Base-by-base conservation (phyloP, 2,329 filamentous ascomycete species). In the Alternaria consortialis region DNA sequence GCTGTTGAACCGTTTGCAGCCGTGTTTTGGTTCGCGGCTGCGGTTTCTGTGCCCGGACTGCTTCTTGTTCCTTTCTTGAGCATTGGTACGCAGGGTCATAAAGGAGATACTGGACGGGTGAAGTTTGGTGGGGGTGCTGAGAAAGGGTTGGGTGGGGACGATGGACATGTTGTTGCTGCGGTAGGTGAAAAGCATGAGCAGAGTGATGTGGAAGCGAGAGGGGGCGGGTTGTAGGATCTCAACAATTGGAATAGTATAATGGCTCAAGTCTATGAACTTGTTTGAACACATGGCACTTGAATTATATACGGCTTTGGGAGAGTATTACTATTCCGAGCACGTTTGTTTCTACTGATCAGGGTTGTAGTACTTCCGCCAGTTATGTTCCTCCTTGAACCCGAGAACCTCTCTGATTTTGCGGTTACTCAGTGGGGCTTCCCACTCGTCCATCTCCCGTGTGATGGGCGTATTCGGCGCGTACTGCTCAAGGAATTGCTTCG, bases 401-500 rank as follows among this genome's bases (percentile, higher is more conserved):
- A 90, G 67, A 53, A 89, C 78, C 44, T 86, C 83, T 52, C 80
- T 82, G 40, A 87, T 86, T 80, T 89, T 90, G 67, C 79, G 75
- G 69, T 90, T 90, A 51, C 82, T 85, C 67, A 90, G 74, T 27
- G 87, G 87, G 2, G 86, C 87, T 74, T 90, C 87, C 66, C 78
- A 85, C 58, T 85, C 82, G 0, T 76, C 86, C 83, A 89, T 83
- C 59, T 87, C 82, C 51, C 86, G 77, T 27, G 82, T 86, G 43
- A 90, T 79, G 1, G 81, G 79, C 13, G 82, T 83, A 20, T 81
- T 77, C 0, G 86, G 86, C 55, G 80, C 83, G 9, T 76, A 76
- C 67, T 83, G 79, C 67, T 82, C 77, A 55, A 89, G 67, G 59
- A 88, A 86, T 58, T 85, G 80, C 43, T 76, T 77, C 0, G 86